phyloP scores from a whole-genome alignment of 139 green algal species.

The Trebouxia sp. region DNA sequence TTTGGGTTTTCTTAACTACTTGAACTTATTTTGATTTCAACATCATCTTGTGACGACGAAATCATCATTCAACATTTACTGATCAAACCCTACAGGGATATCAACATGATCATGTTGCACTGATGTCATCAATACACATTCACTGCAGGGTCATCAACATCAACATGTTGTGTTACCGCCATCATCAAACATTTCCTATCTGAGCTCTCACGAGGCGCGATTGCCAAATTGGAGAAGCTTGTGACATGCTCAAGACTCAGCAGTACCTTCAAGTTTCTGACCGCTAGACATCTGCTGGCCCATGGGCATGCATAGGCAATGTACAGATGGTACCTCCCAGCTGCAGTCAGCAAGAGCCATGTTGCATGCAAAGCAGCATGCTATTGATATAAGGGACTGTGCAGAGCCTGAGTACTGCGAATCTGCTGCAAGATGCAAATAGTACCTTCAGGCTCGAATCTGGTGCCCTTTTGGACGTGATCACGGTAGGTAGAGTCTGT shows the following conservation, averaged over 20 bases:
- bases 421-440: neutral
- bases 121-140: too few relatives aligned
- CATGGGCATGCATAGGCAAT: conserved; percentile 95
- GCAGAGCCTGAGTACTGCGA: too few relatives aligned
- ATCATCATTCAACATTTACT: too few relatives aligned
- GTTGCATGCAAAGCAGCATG: neutral
- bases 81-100: too few relatives aligned
- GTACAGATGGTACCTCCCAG: conserved; percentile 93
- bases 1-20: too few relatives aligned
- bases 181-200: neutral
- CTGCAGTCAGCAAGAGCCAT: conserved; percentile 40
- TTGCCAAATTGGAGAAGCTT: neutral
- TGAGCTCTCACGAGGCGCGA: neutral
- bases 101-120: too few relatives aligned
- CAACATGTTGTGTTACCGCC: too few relatives aligned
- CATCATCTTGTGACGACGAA: too few relatives aligned
- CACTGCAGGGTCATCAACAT: too few relatives aligned
- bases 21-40: too few relatives aligned
- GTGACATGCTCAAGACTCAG: neutral
- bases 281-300: conserved; percentile 75
- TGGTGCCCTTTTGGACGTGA: conserved; percentile 47
- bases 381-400: neutral
- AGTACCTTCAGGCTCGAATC: conserved; percentile 61
- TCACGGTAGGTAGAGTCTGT: conserved; percentile 46
- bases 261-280: conserved; percentile 77